Evolutionary conservation across 345 rosid species (phyloP).

Genomic region (Aegle marmelos): DNA sequence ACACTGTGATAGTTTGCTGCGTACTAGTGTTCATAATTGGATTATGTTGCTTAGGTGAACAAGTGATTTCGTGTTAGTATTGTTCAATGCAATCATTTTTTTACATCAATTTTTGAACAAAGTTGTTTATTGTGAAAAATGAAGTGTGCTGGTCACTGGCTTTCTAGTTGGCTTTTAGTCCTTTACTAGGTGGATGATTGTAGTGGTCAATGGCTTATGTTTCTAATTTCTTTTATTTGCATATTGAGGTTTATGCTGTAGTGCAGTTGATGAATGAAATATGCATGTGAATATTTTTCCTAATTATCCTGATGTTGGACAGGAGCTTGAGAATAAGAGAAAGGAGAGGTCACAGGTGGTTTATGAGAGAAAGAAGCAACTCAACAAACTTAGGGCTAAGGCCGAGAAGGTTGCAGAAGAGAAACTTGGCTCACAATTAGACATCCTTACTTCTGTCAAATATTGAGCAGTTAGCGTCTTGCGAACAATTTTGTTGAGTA

Average conservation of each 20-base stretch:
- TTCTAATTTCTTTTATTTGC: neutral
- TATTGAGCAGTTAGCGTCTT: conserved; percentile 32
- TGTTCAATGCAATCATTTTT: neutral
- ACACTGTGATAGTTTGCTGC: neutral
- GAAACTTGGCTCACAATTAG: conserved; percentile 72
- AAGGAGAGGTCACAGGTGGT: conserved; percentile 63
- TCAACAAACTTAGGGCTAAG: conserved; percentile 67
- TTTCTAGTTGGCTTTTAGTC: neutral
- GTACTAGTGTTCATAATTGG: neutral
- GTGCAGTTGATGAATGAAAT: neutral
- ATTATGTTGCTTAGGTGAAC: no score
- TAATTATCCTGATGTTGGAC: neutral
- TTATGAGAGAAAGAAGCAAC: conserved; percentile 78
- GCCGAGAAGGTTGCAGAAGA: conserved; percentile 81
- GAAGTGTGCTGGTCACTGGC: neutral
- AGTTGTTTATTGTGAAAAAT: neutral
- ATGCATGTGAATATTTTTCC: neutral
- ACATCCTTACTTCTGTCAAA: conserved; percentile 57
- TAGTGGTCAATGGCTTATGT: neutral
- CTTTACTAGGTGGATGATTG: neutral
- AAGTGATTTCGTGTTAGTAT: no score
- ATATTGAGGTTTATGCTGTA: neutral
- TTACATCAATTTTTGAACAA: neutral
- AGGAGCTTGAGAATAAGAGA: conserved; percentile 86
- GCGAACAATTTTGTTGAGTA: conserved; percentile 9